Evolutionary conservation across 768 basidiomycete genomes (phyloP).

Genomic region (Auricularia cornea): DNA sequence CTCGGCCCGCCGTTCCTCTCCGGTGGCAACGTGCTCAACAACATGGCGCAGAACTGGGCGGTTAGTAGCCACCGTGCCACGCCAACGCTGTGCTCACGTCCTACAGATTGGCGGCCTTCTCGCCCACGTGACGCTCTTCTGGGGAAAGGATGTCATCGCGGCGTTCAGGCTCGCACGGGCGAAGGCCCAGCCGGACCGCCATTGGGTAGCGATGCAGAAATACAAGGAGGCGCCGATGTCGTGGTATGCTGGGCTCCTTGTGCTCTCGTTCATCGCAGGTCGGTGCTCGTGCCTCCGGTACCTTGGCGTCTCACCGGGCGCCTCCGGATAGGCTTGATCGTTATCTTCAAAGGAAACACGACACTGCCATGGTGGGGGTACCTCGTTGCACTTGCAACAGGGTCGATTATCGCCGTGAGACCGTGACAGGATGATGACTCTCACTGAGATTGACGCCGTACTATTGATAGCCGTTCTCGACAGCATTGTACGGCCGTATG

Average conservation of each 20-base stretch:
- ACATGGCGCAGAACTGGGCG: conserved; percentile 6
- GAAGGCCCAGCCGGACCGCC: not conserved
- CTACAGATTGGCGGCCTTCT: conserved; percentile 62
- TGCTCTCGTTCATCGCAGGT: conserved; percentile 50
- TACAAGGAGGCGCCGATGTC: conserved; percentile 55
- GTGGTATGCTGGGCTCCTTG: conserved; percentile 47
- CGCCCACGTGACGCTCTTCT: conserved; percentile 48
- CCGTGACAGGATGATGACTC: too few species aligned
- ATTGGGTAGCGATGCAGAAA: conserved; percentile 39
- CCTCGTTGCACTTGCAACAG: conserved; percentile 46
- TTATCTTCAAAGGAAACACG: conserved; percentile 49
- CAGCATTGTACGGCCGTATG: conserved; percentile 45
- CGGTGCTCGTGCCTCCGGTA: too few species aligned
- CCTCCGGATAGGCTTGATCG: conserved; percentile 44
- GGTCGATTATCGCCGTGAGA: conserved; percentile 23
- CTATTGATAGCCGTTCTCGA: conserved; percentile 42
- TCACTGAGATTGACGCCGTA: too few species aligned
- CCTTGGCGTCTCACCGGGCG: too few species aligned
- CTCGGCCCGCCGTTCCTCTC: conserved; percentile 42
- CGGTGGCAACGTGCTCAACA: conserved; percentile 26
- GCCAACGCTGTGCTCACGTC: too few species aligned
- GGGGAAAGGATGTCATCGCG: conserved; percentile 41
- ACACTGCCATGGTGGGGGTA: conserved; percentile 58
- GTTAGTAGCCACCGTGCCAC: too few species aligned
- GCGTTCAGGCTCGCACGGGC: conserved; percentile 31